Evolutionary conservation across 148 eudicot genomes (phyloP), one percentile per base, ranked within the genome.

Genomic region (Rhododendron vialii): DNA sequence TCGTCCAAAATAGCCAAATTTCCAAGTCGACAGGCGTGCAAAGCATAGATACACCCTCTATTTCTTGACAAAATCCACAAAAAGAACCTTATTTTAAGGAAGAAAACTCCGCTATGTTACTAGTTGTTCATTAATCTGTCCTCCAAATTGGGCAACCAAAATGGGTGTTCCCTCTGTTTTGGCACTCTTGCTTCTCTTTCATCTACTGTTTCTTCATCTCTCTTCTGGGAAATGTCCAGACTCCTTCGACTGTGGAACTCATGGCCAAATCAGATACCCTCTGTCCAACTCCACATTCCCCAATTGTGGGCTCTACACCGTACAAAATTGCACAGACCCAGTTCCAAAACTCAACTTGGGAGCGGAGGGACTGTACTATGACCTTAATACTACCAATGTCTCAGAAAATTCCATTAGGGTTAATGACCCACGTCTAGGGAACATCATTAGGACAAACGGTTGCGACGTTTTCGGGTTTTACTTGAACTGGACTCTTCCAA

Each of bases 191-290:
- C 18, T 83, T 83, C 22, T 76, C 18, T 12, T 67, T 30, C 57
- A 61, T 22, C 78, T 87, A n/a, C 8, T 87, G 10, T 63, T 73
- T 48, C 65, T 73, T 48, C 65, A 41, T 55, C 83, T 73, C 35
- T 87, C 69, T n/a, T 30, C 35, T 80, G 41, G 82, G 22, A 14
- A 26, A 3, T 92, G 93, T 18, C 93, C 93, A 53, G 38, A 83
- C 1, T 77, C 88, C 38, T 90, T 92, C 76, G 9, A 59, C 24
- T 92, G 94, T 50, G 86, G 86, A 45, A 17, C 38, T 12, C 73
- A 87, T 2, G 85, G 88, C 2, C 10, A 7, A 3, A 33, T 89
- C 30, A 63, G 78, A 2, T 91, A 79, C 86, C 94, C 94, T 55
- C 87, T 92, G 35, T 85, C 89, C 55, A 78, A 90, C 35, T n/a